These are phyloP conservation scores for Tylopilus sp. DNA, from an alignment of 768 basidiomycete species.

Conservation along the genomic window DNA sequence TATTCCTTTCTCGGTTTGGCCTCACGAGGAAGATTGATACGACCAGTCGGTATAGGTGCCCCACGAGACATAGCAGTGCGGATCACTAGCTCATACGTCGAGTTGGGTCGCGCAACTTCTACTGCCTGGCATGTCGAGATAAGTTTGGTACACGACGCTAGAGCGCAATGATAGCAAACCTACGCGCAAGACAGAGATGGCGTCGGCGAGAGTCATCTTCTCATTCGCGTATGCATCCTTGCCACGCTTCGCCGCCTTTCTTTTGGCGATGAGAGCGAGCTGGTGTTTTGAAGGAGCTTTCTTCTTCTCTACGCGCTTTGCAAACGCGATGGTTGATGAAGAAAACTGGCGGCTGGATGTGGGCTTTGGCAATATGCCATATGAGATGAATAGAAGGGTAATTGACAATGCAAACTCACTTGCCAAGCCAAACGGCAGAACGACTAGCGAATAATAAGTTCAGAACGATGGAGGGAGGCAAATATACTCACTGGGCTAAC, in stretches of 20 bases:
- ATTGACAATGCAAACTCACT: conserved; percentile 1
- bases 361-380: background rate
- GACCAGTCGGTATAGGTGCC: conserved; percentile 83
- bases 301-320: conserved; percentile 49
- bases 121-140: conserved; percentile 55
- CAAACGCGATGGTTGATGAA: conserved; percentile 44
- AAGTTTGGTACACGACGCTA: conserved; percentile 2
- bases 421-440: conserved; percentile 30
- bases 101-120: conserved; percentile 71
- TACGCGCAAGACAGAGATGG: conserved; percentile 70
- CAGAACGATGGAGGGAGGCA: too few species aligned
- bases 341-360: conserved; percentile 41
- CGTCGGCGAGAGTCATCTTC: conserved; percentile 62
- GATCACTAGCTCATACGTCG: conserved; percentile 78
- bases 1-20: conserved; percentile 68
- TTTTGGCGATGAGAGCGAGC: conserved; percentile 59
- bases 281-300: conserved; percentile 68
- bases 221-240: conserved; percentile 60
- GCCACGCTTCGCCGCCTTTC: conserved; percentile 51
- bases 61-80: conserved; percentile 79
- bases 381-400: background rate
- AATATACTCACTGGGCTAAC: conserved; percentile 15
- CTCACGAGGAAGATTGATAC: conserved; percentile 80
- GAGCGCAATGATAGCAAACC: conserved; percentile 24
- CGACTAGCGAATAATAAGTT: conserved; percentile 35